Conservation (phyloP, 2,329 filamentous ascomycete genomes). For the Rhexocercosporidium sp. region DNA sequence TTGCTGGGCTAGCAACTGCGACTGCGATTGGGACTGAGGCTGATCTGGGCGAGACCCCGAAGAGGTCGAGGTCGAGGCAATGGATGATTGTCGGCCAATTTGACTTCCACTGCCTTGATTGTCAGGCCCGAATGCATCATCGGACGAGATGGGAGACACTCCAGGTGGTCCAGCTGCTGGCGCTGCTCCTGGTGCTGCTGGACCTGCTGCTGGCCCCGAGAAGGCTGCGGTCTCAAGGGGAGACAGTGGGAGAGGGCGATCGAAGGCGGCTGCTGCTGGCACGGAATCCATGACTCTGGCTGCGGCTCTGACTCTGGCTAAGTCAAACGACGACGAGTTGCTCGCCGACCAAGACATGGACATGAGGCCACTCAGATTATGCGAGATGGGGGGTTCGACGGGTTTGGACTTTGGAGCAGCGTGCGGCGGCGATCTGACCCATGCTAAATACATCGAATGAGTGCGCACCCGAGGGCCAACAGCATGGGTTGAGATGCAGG, state of each 20-base stretch:
- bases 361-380: conserved; percentile 21
- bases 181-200: too few relatives aligned
- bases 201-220: not conserved
- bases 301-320: conserved; percentile 13
- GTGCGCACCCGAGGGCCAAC: not conserved
- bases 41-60: conserved; percentile 1
- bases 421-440: conserved; percentile 20
- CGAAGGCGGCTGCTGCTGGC: conserved; percentile 2
- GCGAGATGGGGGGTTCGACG: too few relatives aligned
- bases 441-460: conserved; percentile 23
- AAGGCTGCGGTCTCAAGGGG: conserved; percentile 6
- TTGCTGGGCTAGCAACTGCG: not conserved
- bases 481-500: not conserved
- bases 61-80: conserved; percentile 14
- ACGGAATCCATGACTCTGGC: conserved; percentile 19
- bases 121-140: conserved; percentile 18
- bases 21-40: not conserved
- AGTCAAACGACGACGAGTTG: conserved; percentile 12
- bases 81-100: conserved; percentile 22
- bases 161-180: not conserved
- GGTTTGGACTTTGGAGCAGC: conserved; percentile 17
- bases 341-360: conserved; percentile 34
- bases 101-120: conserved; percentile 17
- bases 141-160: conserved; percentile 22
- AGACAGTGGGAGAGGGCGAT: not conserved